phyloP scores from a whole-genome alignment of 345 rosid species.

The Eutrema japonicum region DNA sequence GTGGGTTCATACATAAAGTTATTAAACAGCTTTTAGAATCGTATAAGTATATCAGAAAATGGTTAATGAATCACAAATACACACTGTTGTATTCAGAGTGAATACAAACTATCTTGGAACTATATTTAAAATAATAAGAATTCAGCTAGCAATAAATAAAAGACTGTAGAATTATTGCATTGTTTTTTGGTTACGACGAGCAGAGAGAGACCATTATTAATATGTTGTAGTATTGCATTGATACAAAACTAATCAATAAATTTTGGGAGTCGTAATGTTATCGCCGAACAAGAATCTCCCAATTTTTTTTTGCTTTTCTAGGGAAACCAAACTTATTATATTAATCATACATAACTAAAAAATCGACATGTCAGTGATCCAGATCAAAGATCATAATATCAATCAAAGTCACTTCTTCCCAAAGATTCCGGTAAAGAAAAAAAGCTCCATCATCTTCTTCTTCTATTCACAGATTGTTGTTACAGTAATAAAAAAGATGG shows the following conservation, averaged over 20 bases:
- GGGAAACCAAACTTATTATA: constrained; percentile 11
- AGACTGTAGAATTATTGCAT: background rate
- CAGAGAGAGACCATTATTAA: constrained; percentile 28
- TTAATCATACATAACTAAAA: background rate
- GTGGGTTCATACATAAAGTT: background rate
- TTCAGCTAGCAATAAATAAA: background rate
- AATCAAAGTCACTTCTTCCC: constrained; percentile 39
- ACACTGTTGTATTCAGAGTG: background rate
- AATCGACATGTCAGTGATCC: constrained; percentile 39
- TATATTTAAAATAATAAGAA: background rate
- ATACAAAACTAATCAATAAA: no score
- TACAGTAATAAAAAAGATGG: background rate
- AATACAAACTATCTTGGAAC: background rate
- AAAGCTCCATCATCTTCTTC: constrained; percentile 22
- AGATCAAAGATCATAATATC: constrained; percentile 44
- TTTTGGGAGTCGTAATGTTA: constrained; percentile 29
- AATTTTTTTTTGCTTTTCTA: constrained; percentile 22
- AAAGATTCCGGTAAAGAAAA: constrained; percentile 36
- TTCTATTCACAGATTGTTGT: constrained; percentile 38
- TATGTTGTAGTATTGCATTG: constrained; percentile 5
- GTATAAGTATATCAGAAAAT: no score
- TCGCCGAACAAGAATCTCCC: constrained; percentile 45
- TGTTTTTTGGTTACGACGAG: background rate
- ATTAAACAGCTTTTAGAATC: background rate
- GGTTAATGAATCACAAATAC: background rate